These are phyloP conservation scores for Beta lomatogona DNA, from an alignment of 179 eudicot species.

Conservation along the genomic window DNA sequence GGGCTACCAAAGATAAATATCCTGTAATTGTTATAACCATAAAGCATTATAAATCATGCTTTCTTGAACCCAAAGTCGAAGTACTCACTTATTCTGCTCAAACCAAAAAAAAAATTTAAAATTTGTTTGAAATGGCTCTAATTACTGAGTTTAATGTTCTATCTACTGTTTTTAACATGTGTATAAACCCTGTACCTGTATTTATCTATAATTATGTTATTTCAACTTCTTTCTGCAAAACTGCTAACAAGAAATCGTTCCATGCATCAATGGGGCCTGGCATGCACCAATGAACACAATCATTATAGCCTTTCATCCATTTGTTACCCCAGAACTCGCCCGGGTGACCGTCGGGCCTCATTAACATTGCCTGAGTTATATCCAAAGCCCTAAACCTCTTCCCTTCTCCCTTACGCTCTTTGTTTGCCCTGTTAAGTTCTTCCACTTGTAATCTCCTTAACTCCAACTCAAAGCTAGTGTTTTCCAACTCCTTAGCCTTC, in stretches of 20 bases:
- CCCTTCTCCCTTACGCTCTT: slow-evolving; percentile 16
- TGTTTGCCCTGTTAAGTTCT: slow-evolving; percentile 39
- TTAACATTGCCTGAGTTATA: slow-evolving; percentile 49
- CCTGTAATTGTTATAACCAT: neutral
- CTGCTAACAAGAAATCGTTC: slow-evolving; percentile 55
- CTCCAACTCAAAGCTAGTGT: slow-evolving; percentile 28
- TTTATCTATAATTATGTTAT: neutral
- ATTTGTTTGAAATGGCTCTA: neutral
- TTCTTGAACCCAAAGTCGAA: neutral
- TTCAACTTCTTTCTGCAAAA: slow-evolving; percentile 26
- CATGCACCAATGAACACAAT: slow-evolving; percentile 76
- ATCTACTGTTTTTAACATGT: neutral
- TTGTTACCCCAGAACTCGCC: slow-evolving; percentile 50
- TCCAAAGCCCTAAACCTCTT: slow-evolving; percentile 44
- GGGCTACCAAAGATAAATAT: neutral
- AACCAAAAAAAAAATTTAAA: neutral
- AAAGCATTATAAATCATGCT: neutral
- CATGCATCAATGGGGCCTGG: slow-evolving; percentile 65
- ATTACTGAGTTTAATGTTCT: neutral
- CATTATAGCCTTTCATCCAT: slow-evolving; percentile 62
- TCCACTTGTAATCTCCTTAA: slow-evolving; percentile 42
- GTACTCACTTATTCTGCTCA: neutral
- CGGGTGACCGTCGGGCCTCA: slow-evolving; percentile 74
- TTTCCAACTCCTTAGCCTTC: slow-evolving; percentile 12
- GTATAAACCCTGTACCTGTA: slow-evolving; percentile 9